phyloP scores from a whole-genome alignment of 306 rosid species.

The Rosa chinensis region DNA sequence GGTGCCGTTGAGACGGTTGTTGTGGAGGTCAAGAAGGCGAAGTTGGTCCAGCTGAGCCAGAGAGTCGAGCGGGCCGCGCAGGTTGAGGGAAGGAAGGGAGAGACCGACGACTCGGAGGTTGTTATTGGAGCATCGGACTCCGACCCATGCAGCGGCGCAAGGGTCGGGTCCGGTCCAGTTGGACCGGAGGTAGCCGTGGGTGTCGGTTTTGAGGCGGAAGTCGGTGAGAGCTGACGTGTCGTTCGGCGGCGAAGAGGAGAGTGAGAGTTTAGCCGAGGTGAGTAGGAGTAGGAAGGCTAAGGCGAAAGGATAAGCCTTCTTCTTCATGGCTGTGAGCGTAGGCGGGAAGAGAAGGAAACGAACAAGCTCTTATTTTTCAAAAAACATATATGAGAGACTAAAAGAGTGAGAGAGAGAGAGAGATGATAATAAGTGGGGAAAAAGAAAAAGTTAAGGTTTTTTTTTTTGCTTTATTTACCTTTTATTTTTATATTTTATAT shows the following conservation, averaged over 20 bases:
- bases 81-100: slow-evolving; percentile 71
- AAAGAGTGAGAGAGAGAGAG: slow-evolving; percentile 1
- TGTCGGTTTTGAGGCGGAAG: slow-evolving; percentile 64
- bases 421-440: neutral
- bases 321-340: slow-evolving; percentile 35
- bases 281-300: slow-evolving; percentile 13
- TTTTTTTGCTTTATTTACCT: neutral
- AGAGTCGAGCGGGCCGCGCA: slow-evolving; percentile 69
- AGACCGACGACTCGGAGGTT: slow-evolving; percentile 49
- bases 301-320: slow-evolving; percentile 6
- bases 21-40: slow-evolving; percentile 80
- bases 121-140: slow-evolving; percentile 59
- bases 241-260: slow-evolving; percentile 31
- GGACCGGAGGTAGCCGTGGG: slow-evolving; percentile 65
- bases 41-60: slow-evolving; percentile 70
- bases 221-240: slow-evolving; percentile 67
- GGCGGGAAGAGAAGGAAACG: slow-evolving; percentile 35
- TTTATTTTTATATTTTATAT: neutral
- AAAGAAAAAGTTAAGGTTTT: neutral
- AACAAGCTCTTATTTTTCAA: slow-evolving; percentile 10
- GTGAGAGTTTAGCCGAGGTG: slow-evolving; percentile 15
- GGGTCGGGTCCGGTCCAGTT: slow-evolving; percentile 85
- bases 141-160: slow-evolving; percentile 69
- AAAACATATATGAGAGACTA: neutral
- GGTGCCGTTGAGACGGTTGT: slow-evolving; percentile 76